A percentile compares a stretch with the other conserved stretches of the same genome.
phyloP scores from a whole-genome alignment of 352 stramenopile species.

The Bremia lactucae region DNA sequence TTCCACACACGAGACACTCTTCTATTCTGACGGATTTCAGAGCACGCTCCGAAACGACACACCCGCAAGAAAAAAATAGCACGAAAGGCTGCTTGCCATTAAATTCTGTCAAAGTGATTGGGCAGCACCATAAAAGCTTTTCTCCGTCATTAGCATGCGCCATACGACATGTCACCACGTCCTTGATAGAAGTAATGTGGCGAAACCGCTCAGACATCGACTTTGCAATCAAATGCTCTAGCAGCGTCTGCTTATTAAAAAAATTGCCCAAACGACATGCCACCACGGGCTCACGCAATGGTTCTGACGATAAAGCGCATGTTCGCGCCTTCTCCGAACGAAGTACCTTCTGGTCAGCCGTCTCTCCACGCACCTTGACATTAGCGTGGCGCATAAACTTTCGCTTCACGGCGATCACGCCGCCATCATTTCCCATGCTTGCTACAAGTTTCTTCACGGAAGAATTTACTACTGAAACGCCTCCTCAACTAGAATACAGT shows the following conservation, averaged over 20 bases:
- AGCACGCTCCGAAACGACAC: conserved; percentile 81
- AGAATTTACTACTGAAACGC: too few relatives aligned
- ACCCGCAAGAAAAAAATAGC: conserved; percentile 71
- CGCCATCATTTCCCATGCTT: conserved; percentile 88
- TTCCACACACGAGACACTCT: conserved; percentile 62
- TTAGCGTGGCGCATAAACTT: conserved; percentile 89
- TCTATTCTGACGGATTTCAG: conserved; percentile 70
- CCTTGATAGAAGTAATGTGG: conserved; percentile 82
- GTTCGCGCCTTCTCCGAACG: conserved; percentile 48
- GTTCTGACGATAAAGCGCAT: conserved; percentile 79
- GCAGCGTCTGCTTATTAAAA: conserved; percentile 87
- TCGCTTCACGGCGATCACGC: conserved; percentile 90
- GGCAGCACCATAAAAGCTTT: conserved; percentile 36
- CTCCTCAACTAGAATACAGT: too few relatives aligned
- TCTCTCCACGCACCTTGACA: conserved; percentile 55
- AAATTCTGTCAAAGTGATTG: conserved; percentile 81
- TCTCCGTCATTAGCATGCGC: conserved; percentile 10
- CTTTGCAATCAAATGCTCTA: conserved; percentile 74
- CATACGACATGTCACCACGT: conserved; percentile 73
- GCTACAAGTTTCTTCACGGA: too few relatives aligned
- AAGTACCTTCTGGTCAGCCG: conserved; percentile 45
- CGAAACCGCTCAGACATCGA: conserved; percentile 59
- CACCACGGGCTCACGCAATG: conserved; percentile 76
- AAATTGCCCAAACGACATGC: conserved; percentile 84
- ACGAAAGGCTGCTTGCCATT: conserved; percentile 84